Conservation (phyloP, 2,329 filamentous ascomycete genomes). For the Claviceps spartinae region DNA sequence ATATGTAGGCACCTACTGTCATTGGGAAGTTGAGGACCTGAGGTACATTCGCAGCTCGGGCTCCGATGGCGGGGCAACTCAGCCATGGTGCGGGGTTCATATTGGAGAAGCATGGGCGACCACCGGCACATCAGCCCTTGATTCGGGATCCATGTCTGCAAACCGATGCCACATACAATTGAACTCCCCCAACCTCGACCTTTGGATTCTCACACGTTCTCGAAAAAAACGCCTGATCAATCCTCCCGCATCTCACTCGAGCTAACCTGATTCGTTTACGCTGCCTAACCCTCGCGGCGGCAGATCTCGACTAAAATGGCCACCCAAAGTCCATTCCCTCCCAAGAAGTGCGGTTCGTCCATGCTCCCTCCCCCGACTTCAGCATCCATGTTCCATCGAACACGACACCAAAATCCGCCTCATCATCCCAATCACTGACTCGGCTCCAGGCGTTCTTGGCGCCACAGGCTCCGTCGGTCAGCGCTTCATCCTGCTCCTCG, state of each 20-base stretch:
- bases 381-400: not conserved
- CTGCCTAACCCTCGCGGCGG: too few species aligned
- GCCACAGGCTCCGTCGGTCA: constrained; percentile 91
- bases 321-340: constrained; percentile 34
- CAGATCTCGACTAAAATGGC: constrained; percentile 11
- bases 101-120: too few species aligned
- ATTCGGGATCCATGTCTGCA: not conserved
- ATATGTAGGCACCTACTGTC: too few species aligned
- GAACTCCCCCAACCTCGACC: not conserved
- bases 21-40: too few species aligned
- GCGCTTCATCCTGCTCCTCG: constrained; percentile 85
- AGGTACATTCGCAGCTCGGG: not conserved
- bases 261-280: too few species aligned
- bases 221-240: not conserved
- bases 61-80: not conserved
- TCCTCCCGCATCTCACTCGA: not conserved
- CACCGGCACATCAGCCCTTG: too few species aligned
- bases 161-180: not conserved
- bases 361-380: not conserved
- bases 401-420: too few species aligned
- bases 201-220: not conserved
- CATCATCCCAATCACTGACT: too few species aligned
- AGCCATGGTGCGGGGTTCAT: not conserved
- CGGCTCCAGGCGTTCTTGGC: constrained; percentile 55
- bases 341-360: constrained; percentile 44